Evolutionary conservation across 495 filamentous ascomycete species (phyloP).

Genomic region (Lophium mytilinum): DNA sequence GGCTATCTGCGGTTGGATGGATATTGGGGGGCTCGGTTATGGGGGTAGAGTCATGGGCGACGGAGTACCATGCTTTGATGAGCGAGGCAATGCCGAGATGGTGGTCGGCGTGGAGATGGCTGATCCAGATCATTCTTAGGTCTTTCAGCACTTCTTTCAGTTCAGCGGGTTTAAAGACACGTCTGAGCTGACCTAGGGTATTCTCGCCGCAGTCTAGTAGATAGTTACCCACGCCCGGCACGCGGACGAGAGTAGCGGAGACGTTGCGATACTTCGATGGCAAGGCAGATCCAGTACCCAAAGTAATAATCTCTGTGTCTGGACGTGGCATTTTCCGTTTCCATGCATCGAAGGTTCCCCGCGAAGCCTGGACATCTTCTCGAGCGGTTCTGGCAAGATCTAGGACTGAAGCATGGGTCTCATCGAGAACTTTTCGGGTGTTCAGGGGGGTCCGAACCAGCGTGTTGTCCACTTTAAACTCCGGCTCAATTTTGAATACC

Average conservation of each 20-base stretch:
- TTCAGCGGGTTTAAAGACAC: constrained; percentile 55
- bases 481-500: constrained; percentile 58
- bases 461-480: constrained; percentile 44
- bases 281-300: constrained; percentile 82
- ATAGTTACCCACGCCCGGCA: constrained; percentile 76
- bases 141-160: constrained; percentile 63
- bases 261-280: constrained; percentile 96
- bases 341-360: constrained; percentile 33
- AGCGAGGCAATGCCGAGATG: constrained; percentile 75
- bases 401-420: constrained; percentile 40
- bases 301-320: constrained; percentile 72
- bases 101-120: constrained; percentile 93
- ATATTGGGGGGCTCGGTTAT: not conserved
- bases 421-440: constrained; percentile 31
- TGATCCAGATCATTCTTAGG: constrained; percentile 84
- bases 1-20: not conserved
- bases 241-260: constrained; percentile 72
- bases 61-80: constrained; percentile 67
- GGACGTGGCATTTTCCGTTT: constrained; percentile 48
- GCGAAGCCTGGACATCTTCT: constrained; percentile 32
- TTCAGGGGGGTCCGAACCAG: constrained; percentile 47
- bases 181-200: constrained; percentile 82
- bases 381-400: constrained; percentile 43
- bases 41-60: constrained; percentile 32
- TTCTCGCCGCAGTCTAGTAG: constrained; percentile 89